phyloP scores from a whole-genome alignment of 768 basidiomycete species.

The Lyophyllum atratum region DNA sequence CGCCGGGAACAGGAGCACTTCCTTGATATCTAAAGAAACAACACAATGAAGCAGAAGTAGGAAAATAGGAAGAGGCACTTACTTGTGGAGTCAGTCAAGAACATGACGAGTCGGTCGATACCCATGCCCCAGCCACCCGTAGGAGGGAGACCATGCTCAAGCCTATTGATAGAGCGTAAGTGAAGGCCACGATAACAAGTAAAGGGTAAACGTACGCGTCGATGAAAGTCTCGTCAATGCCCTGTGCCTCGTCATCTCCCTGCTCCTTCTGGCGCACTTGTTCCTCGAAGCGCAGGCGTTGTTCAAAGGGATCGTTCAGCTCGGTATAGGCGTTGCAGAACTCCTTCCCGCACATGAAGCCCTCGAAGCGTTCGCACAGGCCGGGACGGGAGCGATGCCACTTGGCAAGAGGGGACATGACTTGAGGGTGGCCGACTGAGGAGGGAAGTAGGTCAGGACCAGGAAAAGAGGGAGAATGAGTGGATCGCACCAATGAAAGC shows the following conservation, averaged over 20 bases:
- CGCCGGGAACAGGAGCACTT: constrained; percentile 93
- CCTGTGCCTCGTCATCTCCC: constrained; percentile 98
- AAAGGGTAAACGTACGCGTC: constrained; percentile 69
- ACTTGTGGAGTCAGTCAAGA: constrained; percentile 96
- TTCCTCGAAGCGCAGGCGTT: constrained; percentile 94
- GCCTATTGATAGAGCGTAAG: constrained; percentile 40
- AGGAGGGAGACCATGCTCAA: constrained; percentile 96
- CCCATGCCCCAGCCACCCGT: constrained; percentile 98
- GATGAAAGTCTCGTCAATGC: constrained; percentile 93
- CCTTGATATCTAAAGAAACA: constrained; percentile 79
- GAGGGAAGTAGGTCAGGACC: constrained; percentile 4
- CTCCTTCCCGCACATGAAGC: constrained; percentile 97
- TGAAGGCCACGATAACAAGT: constrained; percentile 10
- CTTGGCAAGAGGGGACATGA: constrained; percentile 99
- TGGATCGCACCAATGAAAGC: constrained; percentile 82
- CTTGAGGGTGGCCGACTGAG: constrained; percentile 94
- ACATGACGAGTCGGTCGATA: constrained; percentile 97
- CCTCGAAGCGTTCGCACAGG: constrained; percentile 98
- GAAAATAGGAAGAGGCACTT: constrained; percentile 25
- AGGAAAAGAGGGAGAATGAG: neutral
- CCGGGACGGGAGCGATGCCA: constrained; percentile 97
- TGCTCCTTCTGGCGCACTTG: constrained; percentile 92
- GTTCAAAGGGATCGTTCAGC: constrained; percentile 98
- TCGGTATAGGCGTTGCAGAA: constrained; percentile 99
- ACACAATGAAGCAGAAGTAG: neutral